A percentile compares a stretch with the other conserved stretches of the same genome.
Evolutionary conservation across 805 yeast genomes (phyloP).

Genomic region (Zygoascus biomembranicola): DNA sequence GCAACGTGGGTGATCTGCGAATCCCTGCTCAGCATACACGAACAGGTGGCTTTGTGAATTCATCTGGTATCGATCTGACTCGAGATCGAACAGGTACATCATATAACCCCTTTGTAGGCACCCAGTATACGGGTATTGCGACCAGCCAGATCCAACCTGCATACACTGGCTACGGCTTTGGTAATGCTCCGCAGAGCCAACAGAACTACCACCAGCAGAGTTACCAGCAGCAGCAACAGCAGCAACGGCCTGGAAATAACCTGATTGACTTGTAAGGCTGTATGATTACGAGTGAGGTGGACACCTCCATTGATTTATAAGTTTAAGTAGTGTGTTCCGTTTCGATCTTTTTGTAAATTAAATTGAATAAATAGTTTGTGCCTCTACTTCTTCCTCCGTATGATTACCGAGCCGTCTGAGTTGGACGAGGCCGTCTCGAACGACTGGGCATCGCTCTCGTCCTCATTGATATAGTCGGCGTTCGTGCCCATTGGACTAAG

Average conservation of each 20-base stretch:
- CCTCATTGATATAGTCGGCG: neutral
- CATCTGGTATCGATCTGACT: constrained; percentile 49
- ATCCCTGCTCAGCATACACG: constrained; percentile 90
- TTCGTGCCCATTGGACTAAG: neutral
- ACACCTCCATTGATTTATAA: neutral
- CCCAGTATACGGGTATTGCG: constrained; percentile 69
- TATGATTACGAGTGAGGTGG: neutral
- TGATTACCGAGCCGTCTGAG: constrained; percentile 5
- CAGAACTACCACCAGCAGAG: constrained; percentile 13
- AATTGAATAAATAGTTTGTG: neutral
- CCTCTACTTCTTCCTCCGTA: constrained; percentile 1
- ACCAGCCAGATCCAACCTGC: constrained; percentile 61
- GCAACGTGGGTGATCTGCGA: constrained; percentile 75
- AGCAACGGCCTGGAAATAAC: constrained; percentile 8
- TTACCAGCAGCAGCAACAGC: constrained; percentile 2
- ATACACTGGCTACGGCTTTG: constrained; percentile 91
- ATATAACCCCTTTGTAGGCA: constrained; percentile 46
- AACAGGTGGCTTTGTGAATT: constrained; percentile 65
- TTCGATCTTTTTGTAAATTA: neutral
- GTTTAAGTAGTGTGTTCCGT: neutral
- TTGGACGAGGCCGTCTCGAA: neutral
- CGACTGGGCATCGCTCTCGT: neutral
- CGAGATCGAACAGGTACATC: constrained; percentile 10
- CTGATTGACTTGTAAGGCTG: constrained; percentile 24
- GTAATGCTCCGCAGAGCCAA: constrained; percentile 48